Conservation (phyloP, 352 stramenopile species). For the Phytopythium helicoides region DNA sequence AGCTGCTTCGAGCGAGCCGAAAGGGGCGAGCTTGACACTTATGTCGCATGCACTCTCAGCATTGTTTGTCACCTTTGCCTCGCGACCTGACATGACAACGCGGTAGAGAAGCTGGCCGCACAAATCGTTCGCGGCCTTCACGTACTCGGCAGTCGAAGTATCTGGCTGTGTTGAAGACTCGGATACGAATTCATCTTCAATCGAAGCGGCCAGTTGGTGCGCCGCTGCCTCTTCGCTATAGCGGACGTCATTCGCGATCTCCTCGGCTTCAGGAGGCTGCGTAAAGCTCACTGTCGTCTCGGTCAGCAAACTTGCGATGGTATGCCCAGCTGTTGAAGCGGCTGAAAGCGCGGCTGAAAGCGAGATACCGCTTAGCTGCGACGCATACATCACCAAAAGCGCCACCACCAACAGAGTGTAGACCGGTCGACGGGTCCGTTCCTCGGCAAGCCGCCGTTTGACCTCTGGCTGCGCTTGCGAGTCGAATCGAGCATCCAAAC, state of each 20-base stretch:
- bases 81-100: constrained; percentile 42
- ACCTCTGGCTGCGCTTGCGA: constrained; percentile 27
- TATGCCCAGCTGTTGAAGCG: background rate
- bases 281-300: no score
- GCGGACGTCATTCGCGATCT: no score
- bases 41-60: constrained; percentile 44
- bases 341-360: background rate
- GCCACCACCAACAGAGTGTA: constrained; percentile 29
- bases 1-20: constrained; percentile 18
- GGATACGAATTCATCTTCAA: background rate
- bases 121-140: constrained; percentile 25
- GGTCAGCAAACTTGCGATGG: background rate
- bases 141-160: constrained; percentile 19
- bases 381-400: background rate
- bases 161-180: background rate
- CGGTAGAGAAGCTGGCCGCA: constrained; percentile 37
- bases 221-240: no score
- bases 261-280: no score
- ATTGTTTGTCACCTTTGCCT: constrained; percentile 27
- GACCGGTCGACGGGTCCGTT: constrained; percentile 17
- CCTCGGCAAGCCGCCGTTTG: constrained; percentile 13
- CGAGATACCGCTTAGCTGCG: background rate
- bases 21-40: constrained; percentile 31
- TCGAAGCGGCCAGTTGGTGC: no score
- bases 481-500: constrained; percentile 40